Evolutionary conservation across 345 rosid genomes (phyloP).

Genomic region (Brassica cretica): DNA sequence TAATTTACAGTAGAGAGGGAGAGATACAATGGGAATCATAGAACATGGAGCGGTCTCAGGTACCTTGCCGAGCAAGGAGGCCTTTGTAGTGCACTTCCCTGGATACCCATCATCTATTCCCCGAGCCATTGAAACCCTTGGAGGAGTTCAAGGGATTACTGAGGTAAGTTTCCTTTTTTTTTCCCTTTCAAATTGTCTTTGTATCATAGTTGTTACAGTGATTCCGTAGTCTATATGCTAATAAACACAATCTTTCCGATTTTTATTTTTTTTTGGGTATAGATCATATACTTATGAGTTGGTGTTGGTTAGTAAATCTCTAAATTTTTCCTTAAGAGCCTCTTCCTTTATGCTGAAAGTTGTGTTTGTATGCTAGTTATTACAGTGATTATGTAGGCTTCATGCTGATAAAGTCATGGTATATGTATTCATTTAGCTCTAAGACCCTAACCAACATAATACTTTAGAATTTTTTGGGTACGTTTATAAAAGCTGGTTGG

Average conservation of each 20-base stretch:
- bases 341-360: neutral
- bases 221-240: neutral
- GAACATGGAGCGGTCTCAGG: slow-evolving; percentile 69
- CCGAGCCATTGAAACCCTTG: slow-evolving; percentile 78
- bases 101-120: slow-evolving; percentile 79
- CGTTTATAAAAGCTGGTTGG: neutral
- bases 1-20: neutral
- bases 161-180: slow-evolving; percentile 41
- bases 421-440: neutral
- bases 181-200: neutral
- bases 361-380: neutral
- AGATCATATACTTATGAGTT: neutral
- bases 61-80: slow-evolving; percentile 57
- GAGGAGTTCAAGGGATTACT: slow-evolving; percentile 66
- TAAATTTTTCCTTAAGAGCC: neutral
- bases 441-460: neutral
- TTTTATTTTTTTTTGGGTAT: neutral
- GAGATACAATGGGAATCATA: slow-evolving; percentile 59
- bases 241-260: neutral
- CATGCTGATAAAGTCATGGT: neutral
- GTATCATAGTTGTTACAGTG: slow-evolving; percentile 6
- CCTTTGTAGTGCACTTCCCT: slow-evolving; percentile 75
- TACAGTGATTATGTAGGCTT: neutral
- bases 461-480: neutral
- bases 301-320: slow-evolving; percentile 10